Conservation (phyloP, 2,329 filamentous ascomycete species). For the Microascus cirrosus region DNA sequence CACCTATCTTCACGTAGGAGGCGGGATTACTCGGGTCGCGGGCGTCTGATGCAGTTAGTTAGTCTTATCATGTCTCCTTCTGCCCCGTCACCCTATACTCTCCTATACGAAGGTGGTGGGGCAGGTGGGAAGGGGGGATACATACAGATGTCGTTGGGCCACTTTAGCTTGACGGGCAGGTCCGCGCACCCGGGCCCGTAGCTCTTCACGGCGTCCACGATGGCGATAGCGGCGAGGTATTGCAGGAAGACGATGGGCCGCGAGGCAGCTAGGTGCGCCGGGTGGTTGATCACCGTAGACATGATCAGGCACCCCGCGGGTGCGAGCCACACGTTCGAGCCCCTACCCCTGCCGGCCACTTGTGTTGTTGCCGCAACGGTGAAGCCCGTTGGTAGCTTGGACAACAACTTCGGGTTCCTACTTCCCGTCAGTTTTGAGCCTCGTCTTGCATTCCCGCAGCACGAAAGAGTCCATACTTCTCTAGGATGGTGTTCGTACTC, state of each 20-base stretch:
- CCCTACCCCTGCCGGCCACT: conserved; percentile 76
- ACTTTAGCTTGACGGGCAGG: conserved; percentile 80
- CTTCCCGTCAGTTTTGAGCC: conserved; percentile 42
- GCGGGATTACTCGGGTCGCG: conserved; percentile 40
- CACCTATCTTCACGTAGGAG: conserved; percentile 78
- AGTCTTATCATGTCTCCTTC: not conserved
- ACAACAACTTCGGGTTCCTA: conserved; percentile 70
- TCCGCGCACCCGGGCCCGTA: conserved; percentile 68
- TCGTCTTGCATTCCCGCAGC: not conserved
- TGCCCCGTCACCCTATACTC: not conserved
- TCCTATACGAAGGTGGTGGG: too few relatives aligned
- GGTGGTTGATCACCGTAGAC: conserved; percentile 78
- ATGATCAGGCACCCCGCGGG: conserved; percentile 80
- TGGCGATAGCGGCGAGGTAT: conserved; percentile 81
- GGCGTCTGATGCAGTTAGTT: conserved; percentile 36
- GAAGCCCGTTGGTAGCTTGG: conserved; percentile 72
- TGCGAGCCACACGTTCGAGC: conserved; percentile 89
- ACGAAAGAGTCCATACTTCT: conserved; percentile 48
- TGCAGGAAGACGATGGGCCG: conserved; percentile 88
- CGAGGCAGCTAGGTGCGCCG: conserved; percentile 55
- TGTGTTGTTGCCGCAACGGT: conserved; percentile 81
- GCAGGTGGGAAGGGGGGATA: conserved; percentile 6
- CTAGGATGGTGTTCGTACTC: conserved; percentile 85
- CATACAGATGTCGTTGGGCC: conserved; percentile 90
- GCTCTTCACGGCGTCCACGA: conserved; percentile 68